Evolutionary conservation across 2,329 filamentous ascomycete genomes (phyloP).

Genomic region (Beauveria sp.): DNA sequence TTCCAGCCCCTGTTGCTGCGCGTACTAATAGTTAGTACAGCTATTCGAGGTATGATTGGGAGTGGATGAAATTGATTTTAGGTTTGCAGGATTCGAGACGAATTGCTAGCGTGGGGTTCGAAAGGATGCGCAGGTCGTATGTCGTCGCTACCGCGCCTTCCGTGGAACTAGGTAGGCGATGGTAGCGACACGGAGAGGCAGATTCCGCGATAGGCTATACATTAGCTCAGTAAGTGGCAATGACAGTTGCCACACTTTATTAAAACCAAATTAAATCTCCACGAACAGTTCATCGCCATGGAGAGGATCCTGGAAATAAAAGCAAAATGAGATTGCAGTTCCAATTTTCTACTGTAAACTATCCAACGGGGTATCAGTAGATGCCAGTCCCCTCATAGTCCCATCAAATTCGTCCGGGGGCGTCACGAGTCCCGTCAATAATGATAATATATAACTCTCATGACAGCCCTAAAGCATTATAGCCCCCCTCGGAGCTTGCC

Average conservation of each 20-base stretch:
- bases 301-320: not conserved
- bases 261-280: too few relatives aligned
- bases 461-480: slow-evolving; percentile 28
- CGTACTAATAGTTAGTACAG: not conserved
- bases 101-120: not conserved
- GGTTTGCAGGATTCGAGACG: not conserved
- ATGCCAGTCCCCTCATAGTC: not conserved
- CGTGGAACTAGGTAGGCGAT: too few relatives aligned
- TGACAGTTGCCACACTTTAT: too few relatives aligned
- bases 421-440: not conserved
- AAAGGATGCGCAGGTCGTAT: not conserved
- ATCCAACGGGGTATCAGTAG: not conserved
- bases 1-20: not conserved
- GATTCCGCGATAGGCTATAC: too few relatives aligned
- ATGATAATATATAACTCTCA: not conserved
- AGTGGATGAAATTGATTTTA: not conserved
- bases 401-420: not conserved
- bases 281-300: not conserved
- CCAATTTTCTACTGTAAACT: not conserved
- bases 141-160: not conserved
- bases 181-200: too few relatives aligned
- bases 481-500: slow-evolving; percentile 21
- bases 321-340: not conserved
- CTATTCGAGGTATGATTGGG: not conserved
- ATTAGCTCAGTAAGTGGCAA: too few relatives aligned